Evolutionary conservation across 225 moss, liverwort and hornwort species (phyloP), one percentile per base, ranked within the genome.

Genomic region (Climacium dendroides): DNA sequence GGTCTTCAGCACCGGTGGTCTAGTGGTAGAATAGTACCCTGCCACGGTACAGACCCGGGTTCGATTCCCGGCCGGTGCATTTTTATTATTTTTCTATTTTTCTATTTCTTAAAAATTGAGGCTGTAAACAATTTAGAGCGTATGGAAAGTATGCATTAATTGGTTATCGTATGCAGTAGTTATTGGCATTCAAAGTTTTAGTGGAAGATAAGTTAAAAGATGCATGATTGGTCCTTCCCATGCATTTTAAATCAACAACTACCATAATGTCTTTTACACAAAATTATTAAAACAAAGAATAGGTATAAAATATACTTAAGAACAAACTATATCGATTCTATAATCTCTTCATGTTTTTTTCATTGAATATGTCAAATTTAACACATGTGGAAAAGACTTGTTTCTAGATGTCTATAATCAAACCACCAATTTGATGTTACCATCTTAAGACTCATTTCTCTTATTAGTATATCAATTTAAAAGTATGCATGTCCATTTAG

Each of bases 1-100:
- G 3, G 0, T 0, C 50, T 15, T 3, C 3, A 1, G 85, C 87
- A 87, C 87, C 87, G 87, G 87, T 87, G 87, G 87, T 87, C 87
- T 87, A 81, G 81, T 87, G 87, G 87, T 87, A 87, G 87, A 87
- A 87, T 87, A 87, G 87, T 87, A 81, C 87, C 87, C 87, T 87
- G 87, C 87, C 87, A 87, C 87, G 87, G 87, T 81, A 87, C 87
- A 87, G 87, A 87, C 87, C 87, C 87, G 87, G 87, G 87, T 87
- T 87, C 87, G 87, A 81, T 87, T 87, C 87, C 87, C 87, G 87
- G 87, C 87, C 87, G 87, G 87, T 87, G 87, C 85, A 52, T 10
- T 3, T 19, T 6, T 2, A 0, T 11, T 11, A 3, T 8, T 39
- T 41, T 39, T 39, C 8, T 17, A 5, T 14, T 6, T 66, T 35